Evolutionary conservation across 805 yeast genomes (phyloP), one percentile per base, ranked within the genome.

Genomic region (Sugiyamaella chiloensis): DNA sequence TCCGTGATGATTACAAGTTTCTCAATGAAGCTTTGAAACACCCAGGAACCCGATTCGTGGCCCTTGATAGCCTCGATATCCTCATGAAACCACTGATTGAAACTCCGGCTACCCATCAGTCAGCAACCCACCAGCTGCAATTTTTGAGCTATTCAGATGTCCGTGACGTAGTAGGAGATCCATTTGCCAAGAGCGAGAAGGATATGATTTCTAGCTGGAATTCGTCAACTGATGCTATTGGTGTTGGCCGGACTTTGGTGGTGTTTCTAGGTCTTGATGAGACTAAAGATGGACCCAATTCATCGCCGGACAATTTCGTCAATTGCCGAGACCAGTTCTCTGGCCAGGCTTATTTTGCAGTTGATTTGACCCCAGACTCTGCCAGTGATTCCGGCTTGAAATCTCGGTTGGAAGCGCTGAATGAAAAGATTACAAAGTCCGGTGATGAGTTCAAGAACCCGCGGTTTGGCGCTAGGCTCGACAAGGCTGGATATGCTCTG

Each of bases 1-100:
- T 83, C 42, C 66, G 91, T 30, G 77, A 77, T 20, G 78, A 83
- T 59, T 39, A 64, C 14, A 74, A 69, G 24, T 81, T 81, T 55
- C 72, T 84, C 27, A 53, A 65, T 42, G 58, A 61, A 34, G 76
- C 81, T 4, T 62, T 77, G 16, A 53, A 52, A 19, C 78, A 76
- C 51, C 67, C 72, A 2, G 63, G 73, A 2, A 66, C 87, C 1
- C 64, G 77, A 44, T 76, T 83, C 48, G 60, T 84, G 2, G 74
- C 78, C 40, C 64, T 69, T 46, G 39, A 53, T 23, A 50, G 56
- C 19, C 56, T 61, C 9, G 52, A 63, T 42, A 60, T 65, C n/a
- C 42, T 59, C 46, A 26, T 21, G 12, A 42, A 44, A 23, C n/a
- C n/a, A n/a, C n/a, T n/a, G n/a, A n/a, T n/a, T n/a, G n/a, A n/a